Percentiles rank a stretch among this genome's conserved stretches.
phyloP scores from a whole-genome alignment of 106 monocot genomes.

The Alisma plantagoaquatica region DNA sequence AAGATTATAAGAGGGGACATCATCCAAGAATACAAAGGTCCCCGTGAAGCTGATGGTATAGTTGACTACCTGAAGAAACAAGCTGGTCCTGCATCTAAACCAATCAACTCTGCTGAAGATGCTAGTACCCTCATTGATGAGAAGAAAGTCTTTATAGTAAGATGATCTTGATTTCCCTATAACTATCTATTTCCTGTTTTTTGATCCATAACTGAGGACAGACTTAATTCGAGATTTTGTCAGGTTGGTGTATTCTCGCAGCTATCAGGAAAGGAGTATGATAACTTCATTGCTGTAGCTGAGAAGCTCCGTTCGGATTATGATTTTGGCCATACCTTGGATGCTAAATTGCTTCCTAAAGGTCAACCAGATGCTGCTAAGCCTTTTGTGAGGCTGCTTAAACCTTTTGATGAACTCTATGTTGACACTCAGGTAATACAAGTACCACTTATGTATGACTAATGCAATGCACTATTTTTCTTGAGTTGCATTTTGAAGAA shows the following conservation, averaged over 20 bases:
- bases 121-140: constrained; percentile 29
- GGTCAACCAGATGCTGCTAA: constrained; percentile 39
- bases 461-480: too few species aligned
- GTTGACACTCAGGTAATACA: constrained; percentile 59
- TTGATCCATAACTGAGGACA: too few species aligned
- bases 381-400: constrained; percentile 69
- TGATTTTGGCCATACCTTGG: constrained; percentile 67
- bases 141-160: constrained; percentile 73
- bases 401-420: constrained; percentile 87
- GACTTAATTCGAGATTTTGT: too few species aligned
- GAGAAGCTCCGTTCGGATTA: constrained; percentile 77
- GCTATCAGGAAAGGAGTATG: constrained; percentile 63
- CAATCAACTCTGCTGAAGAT: constrained; percentile 69
- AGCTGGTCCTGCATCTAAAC: constrained; percentile 65
- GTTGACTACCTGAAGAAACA: constrained; percentile 85
- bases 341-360: constrained; percentile 71
- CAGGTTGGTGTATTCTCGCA: constrained; percentile 80
- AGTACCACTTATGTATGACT: too few species aligned
- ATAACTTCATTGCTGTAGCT: constrained; percentile 53
- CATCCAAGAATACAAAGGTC: constrained; percentile 87
- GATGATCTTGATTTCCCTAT: too few species aligned
- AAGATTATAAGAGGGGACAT: constrained; percentile 73
- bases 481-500: too few species aligned
- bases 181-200: too few species aligned
- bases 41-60: constrained; percentile 81